Base-by-base conservation (phyloP, 192 early-diverging fungal species). In the Coemansia sp. region DNA sequence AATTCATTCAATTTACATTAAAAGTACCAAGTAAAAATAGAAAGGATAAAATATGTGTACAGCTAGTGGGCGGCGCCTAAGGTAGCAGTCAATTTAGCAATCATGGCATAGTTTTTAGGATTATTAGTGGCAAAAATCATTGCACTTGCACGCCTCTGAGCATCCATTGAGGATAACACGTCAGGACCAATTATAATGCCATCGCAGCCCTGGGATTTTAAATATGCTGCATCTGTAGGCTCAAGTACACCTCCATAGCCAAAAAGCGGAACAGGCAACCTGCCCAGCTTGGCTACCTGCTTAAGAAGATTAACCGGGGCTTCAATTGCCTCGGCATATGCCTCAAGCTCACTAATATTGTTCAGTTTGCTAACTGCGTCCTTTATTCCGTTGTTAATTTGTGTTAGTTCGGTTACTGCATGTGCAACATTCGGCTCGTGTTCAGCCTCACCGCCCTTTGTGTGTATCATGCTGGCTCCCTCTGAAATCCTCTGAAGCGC, bases 261-360 rank as follows among this genome's bases (percentile, higher is more conserved):
- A 84, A 97, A 99, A 81, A 96, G 93, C 68, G 94, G 94, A 51
- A 99, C 95, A 26, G 96, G 96, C n/a, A 99, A 77, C 58, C 93
- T 86, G 28, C 93, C 94, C 34, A 94, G 83, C 59, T 85, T 82
- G 43, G 86, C 89, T 42, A 91, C 88, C 68, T 96, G 88, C 76
- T 90, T 88, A 62, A 98, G 84, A 25, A 96, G 85, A 64, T 94
- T 73, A 78, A 86, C 87, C 35, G 93, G 92, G 7, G 91, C 92
- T 60, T 89, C 88, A 67, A 94, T 73, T 61, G 95, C 92, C 82
- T 93, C 91, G 53, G 93, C 90, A 75, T 91, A 95, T 59, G 34
- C 83, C 75, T 82, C 84, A 93, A n/a, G 94, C 79, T 73, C 94
- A 90, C 86, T 53, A 71, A 81, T 89, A 95, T 92, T 48, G 76